Evolutionary conservation across 176 grass and related monocot species (phyloP), one percentile per base, ranked within the genome.

Genomic region (Carex cristatella): DNA sequence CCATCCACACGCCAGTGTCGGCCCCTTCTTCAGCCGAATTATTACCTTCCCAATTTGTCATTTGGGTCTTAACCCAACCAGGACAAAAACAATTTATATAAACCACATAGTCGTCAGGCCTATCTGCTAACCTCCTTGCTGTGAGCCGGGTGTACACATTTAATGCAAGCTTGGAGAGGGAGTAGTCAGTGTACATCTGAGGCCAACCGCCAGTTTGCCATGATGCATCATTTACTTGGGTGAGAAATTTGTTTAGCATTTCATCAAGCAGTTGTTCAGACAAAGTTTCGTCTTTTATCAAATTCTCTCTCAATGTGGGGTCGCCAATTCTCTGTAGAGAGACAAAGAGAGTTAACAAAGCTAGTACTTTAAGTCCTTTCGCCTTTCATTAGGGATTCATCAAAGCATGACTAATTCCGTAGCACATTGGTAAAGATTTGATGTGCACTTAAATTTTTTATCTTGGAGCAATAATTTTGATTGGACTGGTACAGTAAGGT

Each of bases 41-140:
- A 65, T 95, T 99, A 79, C 96, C 96, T 92, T 88, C 96, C 96
- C 93, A 99, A 38, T 73, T 69, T 90, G 96, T 99, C 93, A 99
- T 99, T 74, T 87, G 89, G 44, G 96, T 99, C 74, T 88, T 99
- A 44, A 99, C 96, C 91, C 91, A 99, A 5, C 96, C 96, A n/a
- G 91, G 96, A 49, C 93, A 99, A 73, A 95, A 95, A 74, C 96
- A 95, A 54, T 99, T 99, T 15, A 94, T 84, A 88, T 87, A 94
- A 51, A 99, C 93, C 76, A 91, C 95, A 65, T 91, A 56, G 48
- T 81, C 77, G 68, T 92, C 90, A 28, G 84, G 68, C 16, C 81
- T 89, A 70, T 87, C 85, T 0, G 23, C 73, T 27, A 95, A 37
- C 73, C 65, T 94, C 68, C 16, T 86, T 8, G 91, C 81, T 84